Evolutionary conservation across 1,284 basidiomycete species (phyloP).

Genomic region (Mycena sp.): DNA sequence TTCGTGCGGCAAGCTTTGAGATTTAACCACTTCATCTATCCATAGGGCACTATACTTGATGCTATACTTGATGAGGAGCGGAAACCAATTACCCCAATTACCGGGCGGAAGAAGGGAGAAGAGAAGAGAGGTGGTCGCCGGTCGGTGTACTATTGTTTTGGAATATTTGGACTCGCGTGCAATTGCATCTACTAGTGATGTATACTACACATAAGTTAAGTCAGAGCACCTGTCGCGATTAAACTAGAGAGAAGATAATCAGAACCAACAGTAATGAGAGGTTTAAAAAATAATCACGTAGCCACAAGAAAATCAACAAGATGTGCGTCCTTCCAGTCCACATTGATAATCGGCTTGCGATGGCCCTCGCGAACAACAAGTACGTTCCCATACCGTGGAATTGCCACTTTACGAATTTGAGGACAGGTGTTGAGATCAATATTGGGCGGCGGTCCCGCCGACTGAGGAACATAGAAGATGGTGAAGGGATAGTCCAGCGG

Average conservation of each 20-base stretch:
- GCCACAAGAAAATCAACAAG: not conserved
- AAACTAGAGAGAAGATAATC: not conserved
- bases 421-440: not conserved
- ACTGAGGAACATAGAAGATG: constrained; percentile 3
- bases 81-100: no score
- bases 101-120: no score
- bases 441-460: not conserved
- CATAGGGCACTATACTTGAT: no score
- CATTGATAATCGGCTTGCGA: not conserved
- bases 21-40: no score
- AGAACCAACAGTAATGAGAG: not conserved
- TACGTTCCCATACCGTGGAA: constrained; percentile 1
- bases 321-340: not conserved
- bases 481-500: not conserved
- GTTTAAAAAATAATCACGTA: not conserved
- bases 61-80: no score
- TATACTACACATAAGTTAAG: no score
- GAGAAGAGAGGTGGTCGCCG: no score
- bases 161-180: no score
- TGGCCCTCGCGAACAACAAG: not conserved
- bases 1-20: no score
- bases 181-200: no score
- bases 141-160: no score
- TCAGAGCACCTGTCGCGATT: not conserved
- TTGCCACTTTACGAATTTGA: not conserved